A percentile compares a stretch with the other conserved stretches of the same genome.
These are phyloP conservation scores for Dactylella cylindrospora DNA, from an alignment of 2,329 filamentous ascomycete genomes.

Conservation along the genomic window DNA sequence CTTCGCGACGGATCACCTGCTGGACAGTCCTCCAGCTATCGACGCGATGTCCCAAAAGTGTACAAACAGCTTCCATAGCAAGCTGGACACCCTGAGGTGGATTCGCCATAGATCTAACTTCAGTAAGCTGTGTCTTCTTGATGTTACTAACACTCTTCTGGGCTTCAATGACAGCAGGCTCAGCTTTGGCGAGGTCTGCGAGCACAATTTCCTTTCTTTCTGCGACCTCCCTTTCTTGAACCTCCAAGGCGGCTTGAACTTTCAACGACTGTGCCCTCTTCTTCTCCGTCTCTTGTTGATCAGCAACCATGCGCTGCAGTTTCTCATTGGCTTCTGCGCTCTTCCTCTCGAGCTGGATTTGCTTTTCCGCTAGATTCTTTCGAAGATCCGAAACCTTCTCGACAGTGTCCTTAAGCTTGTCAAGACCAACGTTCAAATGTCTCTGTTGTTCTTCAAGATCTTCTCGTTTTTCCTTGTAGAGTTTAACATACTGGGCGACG, in stretches of 20 bases:
- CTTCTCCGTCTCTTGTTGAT: slow-evolving; percentile 91
- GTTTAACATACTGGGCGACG: slow-evolving; percentile 92
- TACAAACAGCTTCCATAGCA: slow-evolving; percentile 94
- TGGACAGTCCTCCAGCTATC: slow-evolving; percentile 90
- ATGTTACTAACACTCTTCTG: slow-evolving; percentile 98
- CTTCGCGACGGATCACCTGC: slow-evolving; percentile 82
- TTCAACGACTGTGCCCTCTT: slow-evolving; percentile 84
- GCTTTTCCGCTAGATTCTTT: slow-evolving; percentile 88
- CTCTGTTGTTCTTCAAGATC: slow-evolving; percentile 98
- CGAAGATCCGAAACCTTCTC: slow-evolving; percentile 94
- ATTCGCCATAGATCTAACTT: slow-evolving; percentile 95
- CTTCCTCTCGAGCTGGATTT: slow-evolving; percentile 87
- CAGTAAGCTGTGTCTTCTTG: slow-evolving; percentile 93
- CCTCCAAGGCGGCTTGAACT: slow-evolving; percentile 81
- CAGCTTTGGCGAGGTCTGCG: slow-evolving; percentile 82
- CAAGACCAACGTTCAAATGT: slow-evolving; percentile 95
- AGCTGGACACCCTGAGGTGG: slow-evolving; percentile 88
- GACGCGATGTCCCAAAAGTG: slow-evolving; percentile 84
- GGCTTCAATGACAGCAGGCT: slow-evolving; percentile 88
- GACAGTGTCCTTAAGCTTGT: slow-evolving; percentile 94
- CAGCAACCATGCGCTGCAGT: slow-evolving; percentile 91
- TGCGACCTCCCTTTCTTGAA: slow-evolving; percentile 85
- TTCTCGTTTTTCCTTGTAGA: slow-evolving; percentile 98
- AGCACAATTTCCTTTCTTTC: slow-evolving; percentile 79
- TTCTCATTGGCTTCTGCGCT: slow-evolving; percentile 96